Base-by-base conservation (phyloP, 768 basidiomycete genomes). In the Termitomyces sp. region DNA sequence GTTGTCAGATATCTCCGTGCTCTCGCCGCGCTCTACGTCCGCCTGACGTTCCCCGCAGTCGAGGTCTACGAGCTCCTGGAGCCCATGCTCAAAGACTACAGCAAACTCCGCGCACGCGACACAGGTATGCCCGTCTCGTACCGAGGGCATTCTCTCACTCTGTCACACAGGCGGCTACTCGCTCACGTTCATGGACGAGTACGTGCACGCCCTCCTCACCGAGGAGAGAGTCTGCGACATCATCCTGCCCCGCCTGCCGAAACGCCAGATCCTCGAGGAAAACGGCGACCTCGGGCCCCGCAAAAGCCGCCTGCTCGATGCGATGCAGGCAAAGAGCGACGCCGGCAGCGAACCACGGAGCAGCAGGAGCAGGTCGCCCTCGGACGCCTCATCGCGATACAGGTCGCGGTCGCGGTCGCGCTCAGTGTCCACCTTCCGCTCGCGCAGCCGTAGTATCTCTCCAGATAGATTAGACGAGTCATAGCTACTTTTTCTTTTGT, bases 221-320 rank as follows among this genome's bases (percentile, higher is more conserved):
- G 88, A 96, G 68, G 97, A 98, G 60, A 82, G 94, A 57, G 95
- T 94, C 5, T 98, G 96, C 72, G 97, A 98, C 73, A 91, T 93
- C 65, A 98, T 98, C 65, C 75, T 99, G 46, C 97, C 97, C 16
- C 86, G 97, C 50, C 72, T 98, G 60, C 83, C 85, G 9, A 94
- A 90, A 74, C 83, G 97, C 22, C 81, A 85, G 53, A 85, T 91
- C 3, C 75, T 98, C 26, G 97, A 98, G 75, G 96, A 99, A 68
- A 91, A 86, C 20, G 89, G 91, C 44, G 94, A 98, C 8, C 79
- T 99, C 24, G 87, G 87, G 0, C 89, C 91, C 4, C 77, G 96
- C 16, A 85, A 90, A 70, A 94, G 92, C 70, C 83, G 88, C 46
- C 73, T 99, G n/a, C 77, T 97, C 61, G 85, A 92, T 63, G 93